A percentile compares a stretch with the other conserved stretches of the same genome.
Conservation (phyloP, 108 stramenopile genomes). For the Nannochloropsis granulata region DNA sequence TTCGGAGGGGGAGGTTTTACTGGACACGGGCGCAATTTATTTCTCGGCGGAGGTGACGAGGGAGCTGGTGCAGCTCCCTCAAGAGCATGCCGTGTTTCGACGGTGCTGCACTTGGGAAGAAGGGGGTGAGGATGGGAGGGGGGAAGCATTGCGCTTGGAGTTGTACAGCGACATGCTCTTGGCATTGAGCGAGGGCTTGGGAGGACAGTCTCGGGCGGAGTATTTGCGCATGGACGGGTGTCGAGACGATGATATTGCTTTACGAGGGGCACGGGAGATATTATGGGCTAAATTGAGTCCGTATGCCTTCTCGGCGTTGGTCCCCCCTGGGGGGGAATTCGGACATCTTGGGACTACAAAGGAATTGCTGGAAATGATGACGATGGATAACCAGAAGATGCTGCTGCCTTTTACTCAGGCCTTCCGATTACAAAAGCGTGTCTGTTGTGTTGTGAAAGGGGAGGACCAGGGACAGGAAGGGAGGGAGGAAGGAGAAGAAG, state of each 20-base stretch:
- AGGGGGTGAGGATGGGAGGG: not conserved
- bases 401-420: not conserved
- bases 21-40: slow-evolving; percentile 25
- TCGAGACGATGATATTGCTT: not conserved
- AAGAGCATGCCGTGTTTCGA: slow-evolving; percentile 1
- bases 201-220: not conserved
- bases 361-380: slow-evolving; percentile 24
- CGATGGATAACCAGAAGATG: slow-evolving; percentile 1
- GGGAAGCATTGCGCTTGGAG: slow-evolving; percentile 15
- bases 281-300: not conserved
- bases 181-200: slow-evolving; percentile 8
- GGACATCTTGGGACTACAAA: slow-evolving; percentile 22
- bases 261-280: not conserved
- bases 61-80: slow-evolving; percentile 9
- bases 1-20: slow-evolving; percentile 9
- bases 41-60: slow-evolving; percentile 13
- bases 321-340: slow-evolving; percentile 2
- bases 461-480: not conserved
- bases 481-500: not conserved
- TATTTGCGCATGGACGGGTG: not conserved
- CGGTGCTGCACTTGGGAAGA: slow-evolving; percentile 17
- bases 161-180: slow-evolving; percentile 33
- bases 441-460: not conserved
- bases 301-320: slow-evolving; percentile 7
- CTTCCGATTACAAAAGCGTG: not conserved